These are phyloP conservation scores for Podospora tetraspora DNA, from an alignment of 495 filamentous ascomycete species.

Conservation along the genomic window DNA sequence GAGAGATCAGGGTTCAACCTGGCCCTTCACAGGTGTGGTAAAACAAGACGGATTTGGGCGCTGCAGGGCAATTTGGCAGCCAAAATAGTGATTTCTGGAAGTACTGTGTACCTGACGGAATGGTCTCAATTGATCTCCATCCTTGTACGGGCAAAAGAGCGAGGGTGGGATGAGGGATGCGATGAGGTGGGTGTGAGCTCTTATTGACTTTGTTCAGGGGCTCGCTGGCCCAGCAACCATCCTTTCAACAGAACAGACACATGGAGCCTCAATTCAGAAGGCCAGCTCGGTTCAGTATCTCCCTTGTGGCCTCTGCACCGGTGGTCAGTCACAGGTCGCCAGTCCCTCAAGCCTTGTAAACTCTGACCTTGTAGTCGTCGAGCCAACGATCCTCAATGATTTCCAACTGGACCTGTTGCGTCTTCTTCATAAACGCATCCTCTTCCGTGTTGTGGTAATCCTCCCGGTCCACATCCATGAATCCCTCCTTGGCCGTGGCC, in stretches of 20 bases:
- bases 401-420: constrained; percentile 10
- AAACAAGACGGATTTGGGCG: neutral
- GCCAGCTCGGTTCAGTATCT: neutral
- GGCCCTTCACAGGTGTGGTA: neutral
- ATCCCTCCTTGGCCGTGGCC: constrained; percentile 15
- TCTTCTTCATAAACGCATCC: constrained; percentile 14
- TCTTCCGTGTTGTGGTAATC: constrained; percentile 15
- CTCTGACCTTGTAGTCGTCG: constrained; percentile 20
- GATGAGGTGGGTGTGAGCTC: neutral
- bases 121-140: neutral
- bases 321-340: neutral
- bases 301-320: constrained; percentile 1
- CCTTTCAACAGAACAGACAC: too few relatives aligned
- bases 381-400: constrained; percentile 22
- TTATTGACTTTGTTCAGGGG: neutral
- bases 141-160: too few relatives aligned
- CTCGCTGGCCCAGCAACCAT: neutral
- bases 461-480: constrained; percentile 17
- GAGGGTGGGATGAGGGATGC: neutral
- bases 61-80: neutral
- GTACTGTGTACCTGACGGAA: neutral
- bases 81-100: neutral
- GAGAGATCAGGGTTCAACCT: neutral
- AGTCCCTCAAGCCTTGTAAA: constrained; percentile 13
- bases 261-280: neutral